These are phyloP conservation scores for Symbiodinium pilosum DNA, from an alignment of 73 alveolate species.

Conservation along the genomic window DNA sequence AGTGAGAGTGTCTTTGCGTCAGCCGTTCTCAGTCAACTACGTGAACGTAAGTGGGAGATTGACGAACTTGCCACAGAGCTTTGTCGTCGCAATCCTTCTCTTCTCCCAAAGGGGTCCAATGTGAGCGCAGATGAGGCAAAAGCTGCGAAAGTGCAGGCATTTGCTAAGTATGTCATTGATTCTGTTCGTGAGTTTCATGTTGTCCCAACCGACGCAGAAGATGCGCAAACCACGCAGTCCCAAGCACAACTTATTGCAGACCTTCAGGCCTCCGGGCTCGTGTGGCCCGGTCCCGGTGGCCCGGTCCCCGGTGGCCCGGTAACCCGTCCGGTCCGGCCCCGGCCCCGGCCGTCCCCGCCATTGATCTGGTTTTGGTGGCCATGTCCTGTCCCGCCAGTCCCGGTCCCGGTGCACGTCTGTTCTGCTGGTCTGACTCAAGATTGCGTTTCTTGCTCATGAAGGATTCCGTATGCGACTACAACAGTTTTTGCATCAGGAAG, in stretches of 20 bases:
- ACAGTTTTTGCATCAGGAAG: no score
- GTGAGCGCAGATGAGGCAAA: neutral
- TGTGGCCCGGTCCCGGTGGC: no score
- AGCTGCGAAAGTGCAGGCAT: neutral
- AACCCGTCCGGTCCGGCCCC: no score
- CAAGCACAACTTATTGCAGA: neutral
- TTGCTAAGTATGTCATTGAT: neutral
- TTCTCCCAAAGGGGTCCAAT: neutral
- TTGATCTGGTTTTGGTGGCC: no score
- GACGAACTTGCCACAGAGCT: neutral
- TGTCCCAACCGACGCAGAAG: no score
- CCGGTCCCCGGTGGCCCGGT: no score
- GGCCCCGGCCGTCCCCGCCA: no score
- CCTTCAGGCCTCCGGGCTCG: slow-evolving; percentile 7
- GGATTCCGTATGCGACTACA: neutral
- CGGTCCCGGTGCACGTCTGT: no score
- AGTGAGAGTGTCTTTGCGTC: neutral
- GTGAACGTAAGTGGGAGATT: neutral
- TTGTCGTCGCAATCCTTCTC: neutral
- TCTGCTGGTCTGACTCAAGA: no score
- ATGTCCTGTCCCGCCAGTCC: no score
- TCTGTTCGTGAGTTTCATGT: neutral
- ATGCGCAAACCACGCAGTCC: no score
- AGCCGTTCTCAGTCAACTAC: neutral
- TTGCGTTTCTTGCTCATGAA: neutral